Evolutionary conservation across 1,139 yeast species (phyloP).

Genomic region (Meyerozyma smithsonii): DNA sequence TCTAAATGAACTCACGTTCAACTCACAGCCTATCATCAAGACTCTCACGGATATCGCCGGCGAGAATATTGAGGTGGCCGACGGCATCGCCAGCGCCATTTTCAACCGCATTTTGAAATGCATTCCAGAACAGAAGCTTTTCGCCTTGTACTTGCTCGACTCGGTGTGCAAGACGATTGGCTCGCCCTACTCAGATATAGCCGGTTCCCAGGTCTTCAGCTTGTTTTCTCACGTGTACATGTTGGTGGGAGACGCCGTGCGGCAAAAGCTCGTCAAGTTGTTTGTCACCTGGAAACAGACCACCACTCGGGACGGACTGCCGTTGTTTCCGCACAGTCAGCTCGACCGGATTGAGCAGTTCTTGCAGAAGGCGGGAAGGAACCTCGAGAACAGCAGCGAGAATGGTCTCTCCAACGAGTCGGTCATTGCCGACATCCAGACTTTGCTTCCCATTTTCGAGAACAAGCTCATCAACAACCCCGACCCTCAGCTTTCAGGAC

Average conservation of each 20-base stretch:
- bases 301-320: constrained; percentile 52
- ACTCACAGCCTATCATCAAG: constrained; percentile 85
- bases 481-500: constrained; percentile 31
- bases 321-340: constrained; percentile 70
- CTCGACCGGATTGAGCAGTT: constrained; percentile 72
- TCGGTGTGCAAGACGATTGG: constrained; percentile 93
- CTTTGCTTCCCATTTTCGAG: constrained; percentile 35
- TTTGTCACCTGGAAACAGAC: constrained; percentile 80
- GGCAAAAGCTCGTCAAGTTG: constrained; percentile 68
- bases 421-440: constrained; percentile 43
- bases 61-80: constrained; percentile 74
- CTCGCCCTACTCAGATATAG: constrained; percentile 73
- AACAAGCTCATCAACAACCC: constrained; percentile 23
- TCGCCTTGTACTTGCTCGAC: constrained; percentile 77
- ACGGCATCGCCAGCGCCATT: constrained; percentile 70
- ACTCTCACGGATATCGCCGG: constrained; percentile 83
- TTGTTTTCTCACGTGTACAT: constrained; percentile 76
- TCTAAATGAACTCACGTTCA: constrained; percentile 74
- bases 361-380: constrained; percentile 41
- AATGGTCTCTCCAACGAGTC: constrained; percentile 18
- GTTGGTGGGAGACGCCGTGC: constrained; percentile 66
- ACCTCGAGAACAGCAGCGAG: constrained; percentile 1
- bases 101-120: constrained; percentile 50
- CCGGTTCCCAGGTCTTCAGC: constrained; percentile 62
- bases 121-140: constrained; percentile 78